These are phyloP conservation scores for Solanum appendiculatum DNA, from an alignment of 257 asterid species.

Conservation along the genomic window DNA sequence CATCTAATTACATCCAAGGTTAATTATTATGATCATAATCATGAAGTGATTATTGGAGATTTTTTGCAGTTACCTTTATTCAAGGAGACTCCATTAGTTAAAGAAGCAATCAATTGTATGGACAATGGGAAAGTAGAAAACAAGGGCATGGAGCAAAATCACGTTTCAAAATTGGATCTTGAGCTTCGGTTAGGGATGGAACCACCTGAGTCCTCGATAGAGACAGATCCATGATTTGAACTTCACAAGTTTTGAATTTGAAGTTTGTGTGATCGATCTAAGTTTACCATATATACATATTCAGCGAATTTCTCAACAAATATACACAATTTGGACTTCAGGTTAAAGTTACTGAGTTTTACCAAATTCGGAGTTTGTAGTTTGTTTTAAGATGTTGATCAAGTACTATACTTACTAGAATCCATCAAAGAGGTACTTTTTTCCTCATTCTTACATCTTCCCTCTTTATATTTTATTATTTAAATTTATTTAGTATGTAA, in stretches of 20 bases:
- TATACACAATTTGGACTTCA: not conserved
- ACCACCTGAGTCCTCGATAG: not conserved
- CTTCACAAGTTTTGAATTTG: not conserved
- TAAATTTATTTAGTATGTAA: not conserved
- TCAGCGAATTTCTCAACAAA: not conserved
- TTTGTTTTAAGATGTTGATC: not conserved
- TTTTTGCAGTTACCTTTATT: slow-evolving; percentile 7
- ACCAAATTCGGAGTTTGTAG: not conserved
- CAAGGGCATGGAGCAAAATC: not conserved
- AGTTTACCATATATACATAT: not conserved
- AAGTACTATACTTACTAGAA: not conserved
- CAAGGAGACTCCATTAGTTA: slow-evolving; percentile 4
- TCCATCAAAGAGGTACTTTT: not conserved
- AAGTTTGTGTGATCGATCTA: not conserved
- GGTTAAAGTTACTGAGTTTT: not conserved
- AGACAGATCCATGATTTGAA: not conserved
- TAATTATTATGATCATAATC: not conserved
- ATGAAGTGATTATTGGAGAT: not conserved
- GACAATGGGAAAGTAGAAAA: not conserved
- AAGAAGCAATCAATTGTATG: not conserved
- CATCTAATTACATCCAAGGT: not conserved
- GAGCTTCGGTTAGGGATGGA: slow-evolving; percentile 28
- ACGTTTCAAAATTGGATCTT: slow-evolving; percentile 12
- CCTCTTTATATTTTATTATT: not conserved
- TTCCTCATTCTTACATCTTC: not conserved